A percentile compares a stretch with the other conserved stretches of the same genome.
Evolutionary conservation across 1,139 yeast genomes (phyloP).

Genomic region (Suhomyces yuchorum): DNA sequence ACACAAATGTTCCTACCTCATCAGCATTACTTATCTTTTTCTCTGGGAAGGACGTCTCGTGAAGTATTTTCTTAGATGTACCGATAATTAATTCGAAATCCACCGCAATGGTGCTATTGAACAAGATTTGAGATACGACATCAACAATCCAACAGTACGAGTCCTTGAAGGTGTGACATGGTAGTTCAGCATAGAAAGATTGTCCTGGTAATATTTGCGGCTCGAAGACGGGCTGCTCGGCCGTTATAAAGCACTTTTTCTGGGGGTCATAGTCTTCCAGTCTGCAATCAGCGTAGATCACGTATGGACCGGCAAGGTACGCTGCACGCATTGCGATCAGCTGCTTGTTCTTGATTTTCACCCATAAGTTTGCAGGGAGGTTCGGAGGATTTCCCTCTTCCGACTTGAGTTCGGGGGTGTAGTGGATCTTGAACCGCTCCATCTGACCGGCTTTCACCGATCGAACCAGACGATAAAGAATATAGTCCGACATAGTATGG

Average conservation of each 20-base stretch:
- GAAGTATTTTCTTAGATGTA: slow-evolving; percentile 47
- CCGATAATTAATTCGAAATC: slow-evolving; percentile 71
- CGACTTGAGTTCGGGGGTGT: slow-evolving; percentile 29
- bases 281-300: slow-evolving; percentile 81
- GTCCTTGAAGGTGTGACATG: slow-evolving; percentile 26
- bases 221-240: slow-evolving; percentile 69
- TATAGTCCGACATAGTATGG: slow-evolving; percentile 17
- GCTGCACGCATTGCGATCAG: slow-evolving; percentile 82
- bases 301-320: slow-evolving; percentile 84
- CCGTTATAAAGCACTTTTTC: slow-evolving; percentile 56
- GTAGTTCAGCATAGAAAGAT: slow-evolving; percentile 26
- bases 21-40: slow-evolving; percentile 32
- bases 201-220: slow-evolving; percentile 52
- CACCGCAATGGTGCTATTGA: slow-evolving; percentile 67
- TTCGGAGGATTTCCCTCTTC: slow-evolving; percentile 7
- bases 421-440: slow-evolving; percentile 38
- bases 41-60: slow-evolving; percentile 35
- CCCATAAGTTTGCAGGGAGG: slow-evolving; percentile 45
- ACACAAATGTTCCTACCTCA: slow-evolving; percentile 32
- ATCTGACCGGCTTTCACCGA: slow-evolving; percentile 43
- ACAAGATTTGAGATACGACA: slow-evolving; percentile 80
- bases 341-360: slow-evolving; percentile 74
- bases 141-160: slow-evolving; percentile 78
- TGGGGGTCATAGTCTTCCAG: slow-evolving; percentile 63
- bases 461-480: slow-evolving; percentile 37